Percentiles rank a stretch among this genome's conserved stretches.
These are phyloP conservation scores for Xylaria arbuscula DNA, from an alignment of 2,329 filamentous ascomycete genomes.

Conservation along the genomic window DNA sequence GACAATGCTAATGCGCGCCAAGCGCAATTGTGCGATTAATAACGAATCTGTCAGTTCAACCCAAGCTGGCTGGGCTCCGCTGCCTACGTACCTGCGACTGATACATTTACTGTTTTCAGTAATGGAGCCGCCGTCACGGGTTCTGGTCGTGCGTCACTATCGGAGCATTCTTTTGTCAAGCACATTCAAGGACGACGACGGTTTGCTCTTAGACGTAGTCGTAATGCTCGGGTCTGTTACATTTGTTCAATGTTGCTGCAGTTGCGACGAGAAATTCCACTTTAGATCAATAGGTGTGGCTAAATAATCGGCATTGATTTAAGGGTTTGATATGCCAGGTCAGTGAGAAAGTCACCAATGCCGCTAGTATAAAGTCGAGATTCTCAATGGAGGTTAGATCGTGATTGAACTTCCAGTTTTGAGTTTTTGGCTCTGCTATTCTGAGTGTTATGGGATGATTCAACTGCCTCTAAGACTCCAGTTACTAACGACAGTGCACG, in stretches of 20 bases:
- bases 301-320: conserved; percentile 20
- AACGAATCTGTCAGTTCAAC: conserved; percentile 14
- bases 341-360: conserved; percentile 8
- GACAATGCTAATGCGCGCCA: conserved; percentile 40
- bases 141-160: conserved; percentile 3
- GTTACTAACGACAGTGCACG: not conserved
- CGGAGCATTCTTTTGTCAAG: not conserved
- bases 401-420: not conserved
- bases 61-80: not conserved
- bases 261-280: not conserved
- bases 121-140: not conserved
- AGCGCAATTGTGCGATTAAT: conserved; percentile 22
- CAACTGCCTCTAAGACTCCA: not conserved
- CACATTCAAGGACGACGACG: not conserved
- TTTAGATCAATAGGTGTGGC: not conserved
- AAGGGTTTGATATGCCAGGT: conserved; percentile 13
- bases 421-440: not conserved
- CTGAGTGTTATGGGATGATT: not conserved
- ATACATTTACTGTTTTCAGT: conserved; percentile 25
- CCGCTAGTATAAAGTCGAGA: not conserved
- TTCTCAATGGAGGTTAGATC: not conserved
- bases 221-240: not conserved
- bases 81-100: conserved; percentile 12
- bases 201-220: not conserved
- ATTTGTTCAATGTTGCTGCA: not conserved